Evolutionary conservation across 768 basidiomycete genomes (phyloP).

Genomic region (Peribolospora kevripleyi): DNA sequence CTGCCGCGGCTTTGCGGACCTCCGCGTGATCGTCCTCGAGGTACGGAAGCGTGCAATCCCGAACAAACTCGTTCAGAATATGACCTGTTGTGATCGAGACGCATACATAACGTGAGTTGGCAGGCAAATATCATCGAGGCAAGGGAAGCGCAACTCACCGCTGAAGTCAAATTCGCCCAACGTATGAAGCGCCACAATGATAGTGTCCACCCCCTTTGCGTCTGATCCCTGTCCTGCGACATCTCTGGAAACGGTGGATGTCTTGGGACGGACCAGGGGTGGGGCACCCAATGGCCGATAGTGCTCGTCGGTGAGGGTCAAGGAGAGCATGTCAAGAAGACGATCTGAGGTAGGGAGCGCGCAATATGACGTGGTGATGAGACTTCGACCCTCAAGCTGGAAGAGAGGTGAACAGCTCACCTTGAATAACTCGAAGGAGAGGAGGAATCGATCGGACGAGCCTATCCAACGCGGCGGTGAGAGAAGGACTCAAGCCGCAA

Average conservation of each 20-base stretch:
- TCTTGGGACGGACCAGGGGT: not conserved
- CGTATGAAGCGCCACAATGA: constrained; percentile 62
- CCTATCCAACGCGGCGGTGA: constrained; percentile 56
- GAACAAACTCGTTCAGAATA: constrained; percentile 82
- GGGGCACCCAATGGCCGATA: constrained; percentile 66
- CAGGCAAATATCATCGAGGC: not conserved
- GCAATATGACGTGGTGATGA: not conserved
- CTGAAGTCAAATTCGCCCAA: constrained; percentile 85
- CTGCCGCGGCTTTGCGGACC: constrained; percentile 65
- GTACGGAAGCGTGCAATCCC: constrained; percentile 70
- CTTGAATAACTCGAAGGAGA: constrained; percentile 73
- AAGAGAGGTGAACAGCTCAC: constrained; percentile 20
- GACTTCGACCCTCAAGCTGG: not conserved
- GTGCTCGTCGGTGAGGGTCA: constrained; percentile 52
- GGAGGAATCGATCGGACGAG: constrained; percentile 72
- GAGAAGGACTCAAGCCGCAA: constrained; percentile 70
- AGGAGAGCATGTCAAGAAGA: constrained; percentile 57
- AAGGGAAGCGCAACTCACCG: constrained; percentile 27
- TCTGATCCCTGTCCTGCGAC: not conserved
- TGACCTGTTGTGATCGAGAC: constrained; percentile 34
- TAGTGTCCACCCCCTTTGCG: constrained; percentile 17
- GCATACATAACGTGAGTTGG: not conserved
- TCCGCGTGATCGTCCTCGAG: constrained; percentile 76
- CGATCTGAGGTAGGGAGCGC: constrained; percentile 34
- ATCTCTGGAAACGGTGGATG: not conserved